Evolutionary conservation across 2,329 filamentous ascomycete species (phyloP), one percentile per base, ranked within the genome.

Genomic region (Stagonosporopsis tanaceti): DNA sequence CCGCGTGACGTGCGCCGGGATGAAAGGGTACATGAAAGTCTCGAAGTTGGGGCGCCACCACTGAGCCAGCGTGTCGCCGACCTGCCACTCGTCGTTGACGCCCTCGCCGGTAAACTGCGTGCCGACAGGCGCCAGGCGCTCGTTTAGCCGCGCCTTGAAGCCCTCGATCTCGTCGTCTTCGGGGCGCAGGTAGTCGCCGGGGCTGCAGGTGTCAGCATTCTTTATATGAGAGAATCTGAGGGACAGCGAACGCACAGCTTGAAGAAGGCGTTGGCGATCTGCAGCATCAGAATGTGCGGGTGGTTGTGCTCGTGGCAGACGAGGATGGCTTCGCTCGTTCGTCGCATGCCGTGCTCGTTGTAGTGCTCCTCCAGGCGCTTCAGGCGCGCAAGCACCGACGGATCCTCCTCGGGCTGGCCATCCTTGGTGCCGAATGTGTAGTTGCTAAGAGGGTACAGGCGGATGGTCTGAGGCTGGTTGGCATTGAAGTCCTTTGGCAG

Each of bases 41-140:
- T 99, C 95, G 76, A 98, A 97, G 82, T 98, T 99, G 51, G 95
- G 95, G 56, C 95, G 85, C 93, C 94, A 99, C 95, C 95, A 99
- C 80, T 97, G 93, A 51, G 95, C 94, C 54, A 99, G 84, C 46
- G 93, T 97, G 76, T 98, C 95, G 68, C 91, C 92, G 67, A 99
- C 88, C 76, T 96, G 86, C 95, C 95, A 99, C 73, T 97, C 92
- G 63, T 91, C 91, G 75, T 94, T 93, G 68, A 95, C 91, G 47
- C 91, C 91, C 77, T 96, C 91, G 60, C 92, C 91, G 25, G 91
- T 84, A 69, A 90, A 89, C 62, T 89, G 87, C 46, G 89, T 89
- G 51, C 92, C 92, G n/a, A 95, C 91, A 1, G 95, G 95, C 1
- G 95, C 95, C 50, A 99, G 85, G 34, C 95, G 87, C 80, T 98